Percentiles rank a stretch among this genome's conserved stretches.
These are phyloP conservation scores for Misopates orontium DNA, from an alignment of 257 asterid species.

Conservation along the genomic window DNA sequence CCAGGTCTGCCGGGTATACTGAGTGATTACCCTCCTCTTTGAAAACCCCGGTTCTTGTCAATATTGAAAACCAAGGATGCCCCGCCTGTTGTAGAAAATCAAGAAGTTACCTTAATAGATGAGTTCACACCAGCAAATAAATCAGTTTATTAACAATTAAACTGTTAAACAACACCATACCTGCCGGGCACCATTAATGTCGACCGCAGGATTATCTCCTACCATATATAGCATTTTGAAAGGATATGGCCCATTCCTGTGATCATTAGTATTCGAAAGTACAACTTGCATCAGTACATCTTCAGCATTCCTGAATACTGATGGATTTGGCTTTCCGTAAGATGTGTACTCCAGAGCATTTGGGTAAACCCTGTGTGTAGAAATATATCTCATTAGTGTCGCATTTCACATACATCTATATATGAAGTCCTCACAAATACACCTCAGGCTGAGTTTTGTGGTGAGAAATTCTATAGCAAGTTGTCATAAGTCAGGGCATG, in stretches of 20 bases:
- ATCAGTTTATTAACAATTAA: background rate
- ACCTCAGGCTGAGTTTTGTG: background rate
- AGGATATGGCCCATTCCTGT: conserved; percentile 23
- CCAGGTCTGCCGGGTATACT: conserved; percentile 76
- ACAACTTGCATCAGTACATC: conserved; percentile 52
- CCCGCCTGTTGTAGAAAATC: conserved; percentile 60
- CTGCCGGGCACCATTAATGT: conserved; percentile 84
- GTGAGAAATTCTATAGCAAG: background rate
- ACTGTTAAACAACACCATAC: conserved; percentile 38
- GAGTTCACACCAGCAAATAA: conserved; percentile 1
- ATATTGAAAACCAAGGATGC: conserved; percentile 82
- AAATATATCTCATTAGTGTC: conserved; percentile 25
- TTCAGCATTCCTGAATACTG: conserved; percentile 74
- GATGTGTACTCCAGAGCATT: conserved; percentile 65
- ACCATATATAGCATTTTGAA: conserved; percentile 78
- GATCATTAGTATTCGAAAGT: conserved; percentile 33
- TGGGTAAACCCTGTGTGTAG: conserved; percentile 56
- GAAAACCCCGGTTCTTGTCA: conserved; percentile 90
- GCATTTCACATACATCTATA: background rate
- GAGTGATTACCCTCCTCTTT: conserved; percentile 65
- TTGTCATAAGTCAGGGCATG: background rate
- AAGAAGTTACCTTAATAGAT: background rate
- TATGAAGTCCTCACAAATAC: background rate
- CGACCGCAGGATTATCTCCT: conserved; percentile 88
- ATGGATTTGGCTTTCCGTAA: conserved; percentile 86